A percentile compares a stretch with the other conserved stretches of the same genome.
Conservation (phyloP, 257 asterid species). For the Fraxinus quadrangulata region DNA sequence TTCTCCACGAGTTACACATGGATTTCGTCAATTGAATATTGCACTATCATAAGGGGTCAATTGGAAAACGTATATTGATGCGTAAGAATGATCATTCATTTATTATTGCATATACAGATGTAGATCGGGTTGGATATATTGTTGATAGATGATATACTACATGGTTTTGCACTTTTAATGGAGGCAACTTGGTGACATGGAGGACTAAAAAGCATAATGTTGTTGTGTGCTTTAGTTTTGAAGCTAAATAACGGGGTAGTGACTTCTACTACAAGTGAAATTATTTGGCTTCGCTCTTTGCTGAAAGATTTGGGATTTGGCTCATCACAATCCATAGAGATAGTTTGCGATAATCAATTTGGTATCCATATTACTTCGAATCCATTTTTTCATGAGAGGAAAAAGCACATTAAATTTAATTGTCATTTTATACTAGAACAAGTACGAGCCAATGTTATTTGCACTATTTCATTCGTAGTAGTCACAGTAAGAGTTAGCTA, state of each 20-base stretch:
- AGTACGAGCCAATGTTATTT: too few species aligned
- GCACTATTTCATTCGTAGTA: too few species aligned
- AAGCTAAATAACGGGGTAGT: neutral
- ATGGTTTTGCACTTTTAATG: neutral
- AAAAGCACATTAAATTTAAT: too few species aligned
- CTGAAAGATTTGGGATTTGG: neutral
- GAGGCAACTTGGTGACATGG: neutral
- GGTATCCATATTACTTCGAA: too few species aligned
- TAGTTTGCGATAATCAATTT: too few species aligned
- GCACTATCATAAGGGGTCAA: too few species aligned
- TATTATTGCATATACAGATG: too few species aligned
- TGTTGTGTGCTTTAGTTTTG: neutral
- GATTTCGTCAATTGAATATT: too few species aligned
- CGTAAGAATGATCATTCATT: neutral
- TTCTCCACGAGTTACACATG: too few species aligned
- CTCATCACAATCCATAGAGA: too few species aligned
- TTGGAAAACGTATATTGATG: neutral
- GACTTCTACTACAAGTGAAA: neutral
- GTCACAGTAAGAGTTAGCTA: too few species aligned
- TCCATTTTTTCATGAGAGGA: neutral
- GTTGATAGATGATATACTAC: neutral
- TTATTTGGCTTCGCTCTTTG: neutral
- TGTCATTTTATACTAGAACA: too few species aligned
- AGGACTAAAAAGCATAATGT: neutral
- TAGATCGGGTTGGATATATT: neutral